These are phyloP conservation scores for Ricinus communis DNA, from an alignment of 345 rosid genomes.

Conservation along the genomic window DNA sequence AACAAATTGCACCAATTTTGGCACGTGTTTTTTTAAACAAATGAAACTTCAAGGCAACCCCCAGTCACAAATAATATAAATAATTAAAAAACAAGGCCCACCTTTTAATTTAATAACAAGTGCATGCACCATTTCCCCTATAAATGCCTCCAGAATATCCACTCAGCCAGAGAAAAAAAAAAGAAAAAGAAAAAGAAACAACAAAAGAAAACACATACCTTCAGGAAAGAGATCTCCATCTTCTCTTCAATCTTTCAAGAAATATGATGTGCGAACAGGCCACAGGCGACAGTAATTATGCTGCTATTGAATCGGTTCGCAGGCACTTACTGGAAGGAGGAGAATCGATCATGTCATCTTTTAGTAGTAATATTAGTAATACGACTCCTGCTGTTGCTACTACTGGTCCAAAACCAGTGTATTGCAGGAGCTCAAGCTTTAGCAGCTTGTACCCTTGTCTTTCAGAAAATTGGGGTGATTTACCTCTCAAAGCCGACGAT, in stretches of 20 bases:
- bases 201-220: background rate
- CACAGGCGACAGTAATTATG: conserved; percentile 44
- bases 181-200: background rate
- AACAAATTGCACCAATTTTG: background rate
- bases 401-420: conserved; percentile 29
- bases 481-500: conserved; percentile 77
- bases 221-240: background rate
- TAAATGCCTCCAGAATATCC: conserved; percentile 8
- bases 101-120: background rate
- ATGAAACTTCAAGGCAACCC: conserved; percentile 19
- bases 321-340: conserved; percentile 50
- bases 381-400: conserved; percentile 21
- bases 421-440: conserved; percentile 65
- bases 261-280: conserved; percentile 41
- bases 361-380: too few species aligned
- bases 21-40: conserved; percentile 8
- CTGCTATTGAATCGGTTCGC: conserved; percentile 52
- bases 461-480: conserved; percentile 88
- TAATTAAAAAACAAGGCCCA: background rate
- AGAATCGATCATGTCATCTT: too few species aligned
- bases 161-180: background rate
- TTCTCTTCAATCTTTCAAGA: background rate
- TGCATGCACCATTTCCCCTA: conserved; percentile 39
- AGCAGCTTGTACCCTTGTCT: conserved; percentile 70
- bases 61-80: background rate